These are phyloP conservation scores for Candida arabinofermentans DNA, from an alignment of 805 yeast genomes.

Conservation along the genomic window DNA sequence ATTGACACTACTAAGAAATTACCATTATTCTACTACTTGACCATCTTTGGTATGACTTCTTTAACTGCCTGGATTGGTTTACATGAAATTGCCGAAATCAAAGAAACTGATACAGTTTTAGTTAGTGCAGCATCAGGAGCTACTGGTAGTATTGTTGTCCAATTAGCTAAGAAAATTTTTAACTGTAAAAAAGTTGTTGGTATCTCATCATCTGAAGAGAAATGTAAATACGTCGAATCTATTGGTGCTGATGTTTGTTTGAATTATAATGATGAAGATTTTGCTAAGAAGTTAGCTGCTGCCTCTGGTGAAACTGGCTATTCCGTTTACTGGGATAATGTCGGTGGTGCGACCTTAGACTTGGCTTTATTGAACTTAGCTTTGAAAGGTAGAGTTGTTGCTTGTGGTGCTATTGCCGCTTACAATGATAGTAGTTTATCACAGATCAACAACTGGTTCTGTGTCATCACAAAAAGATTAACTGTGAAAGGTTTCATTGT, in stretches of 20 bases:
- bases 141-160: constrained; percentile 60
- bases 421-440: constrained; percentile 42
- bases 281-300: constrained; percentile 31
- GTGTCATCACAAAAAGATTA: constrained; percentile 47
- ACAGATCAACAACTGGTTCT: constrained; percentile 37
- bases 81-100: constrained; percentile 43
- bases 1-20: constrained; percentile 25
- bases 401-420: constrained; percentile 63
- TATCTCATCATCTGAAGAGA: constrained; percentile 56
- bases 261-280: constrained; percentile 47
- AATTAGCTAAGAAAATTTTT: constrained; percentile 49
- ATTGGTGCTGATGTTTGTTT: constrained; percentile 50
- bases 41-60: constrained; percentile 53
- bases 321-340: constrained; percentile 57
- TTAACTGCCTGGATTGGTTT: constrained; percentile 60
- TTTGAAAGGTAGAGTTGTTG: constrained; percentile 42
- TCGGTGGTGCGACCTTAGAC: constrained; percentile 58
- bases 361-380: constrained; percentile 37
- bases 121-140: constrained; percentile 71
- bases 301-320: constrained; percentile 46
- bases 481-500: constrained; percentile 51
- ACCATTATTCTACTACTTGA: constrained; percentile 43
- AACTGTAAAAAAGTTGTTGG: constrained; percentile 57
- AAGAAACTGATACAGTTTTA: constrained; percentile 42
- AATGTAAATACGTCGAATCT: constrained; percentile 49